Evolutionary conservation across 257 asterid species (phyloP).

Genomic region (Petrea volubilis): DNA sequence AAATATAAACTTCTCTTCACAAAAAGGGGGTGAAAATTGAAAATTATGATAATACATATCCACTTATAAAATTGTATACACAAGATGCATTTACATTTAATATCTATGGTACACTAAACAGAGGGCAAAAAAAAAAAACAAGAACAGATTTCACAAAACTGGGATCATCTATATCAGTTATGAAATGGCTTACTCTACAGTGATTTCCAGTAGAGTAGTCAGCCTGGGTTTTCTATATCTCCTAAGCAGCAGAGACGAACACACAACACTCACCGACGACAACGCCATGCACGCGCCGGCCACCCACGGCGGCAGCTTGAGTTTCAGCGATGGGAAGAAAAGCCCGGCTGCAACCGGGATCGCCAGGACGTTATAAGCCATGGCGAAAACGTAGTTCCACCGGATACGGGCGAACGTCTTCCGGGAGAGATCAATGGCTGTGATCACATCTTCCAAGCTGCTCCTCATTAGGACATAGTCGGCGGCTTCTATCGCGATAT

Average conservation of each 20-base stretch:
- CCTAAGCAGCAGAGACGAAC: constrained; percentile 65
- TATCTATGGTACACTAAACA: no score
- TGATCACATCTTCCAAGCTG: constrained; percentile 67
- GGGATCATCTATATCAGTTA: no score
- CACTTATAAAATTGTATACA: no score
- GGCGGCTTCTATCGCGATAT: constrained; percentile 73
- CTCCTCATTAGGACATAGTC: constrained; percentile 67
- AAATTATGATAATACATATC: no score
- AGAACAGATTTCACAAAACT: no score
- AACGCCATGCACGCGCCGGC: constrained; percentile 82
- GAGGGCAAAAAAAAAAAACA: no score
- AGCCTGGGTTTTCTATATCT: constrained; percentile 65
- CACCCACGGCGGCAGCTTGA: constrained; percentile 67
- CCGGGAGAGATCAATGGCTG: constrained; percentile 68
- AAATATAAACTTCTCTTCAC: no score
- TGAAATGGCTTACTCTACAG: no score
- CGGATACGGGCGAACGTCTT: constrained; percentile 62
- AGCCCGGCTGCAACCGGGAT: constrained; percentile 70
- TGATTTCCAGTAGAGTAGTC: constrained; percentile 62
- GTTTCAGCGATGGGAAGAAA: constrained; percentile 47
- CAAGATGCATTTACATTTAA: no score
- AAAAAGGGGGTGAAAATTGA: no score
- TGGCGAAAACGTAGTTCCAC: constrained; percentile 59
- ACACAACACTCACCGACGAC: constrained; percentile 72
- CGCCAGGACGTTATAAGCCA: constrained; percentile 63